Percentiles rank a stretch among this genome's conserved stretches.
These are phyloP conservation scores for Pholiota adiposa DNA, from an alignment of 1,284 basidiomycete species.

Conservation along the genomic window DNA sequence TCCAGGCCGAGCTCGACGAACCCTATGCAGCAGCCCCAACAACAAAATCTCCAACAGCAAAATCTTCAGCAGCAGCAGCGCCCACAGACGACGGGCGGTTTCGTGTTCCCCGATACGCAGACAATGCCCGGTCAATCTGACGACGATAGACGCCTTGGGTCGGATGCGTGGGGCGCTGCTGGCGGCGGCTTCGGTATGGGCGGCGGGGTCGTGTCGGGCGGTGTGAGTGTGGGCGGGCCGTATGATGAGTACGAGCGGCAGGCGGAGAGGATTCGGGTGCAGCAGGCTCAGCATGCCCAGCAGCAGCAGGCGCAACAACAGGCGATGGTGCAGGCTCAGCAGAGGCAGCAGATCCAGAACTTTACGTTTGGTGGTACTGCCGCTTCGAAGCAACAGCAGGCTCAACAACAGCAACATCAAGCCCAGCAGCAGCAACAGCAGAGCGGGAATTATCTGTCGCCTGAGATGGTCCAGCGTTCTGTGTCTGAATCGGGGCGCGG, in stretches of 20 bases:
- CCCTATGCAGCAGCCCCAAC: not conserved
- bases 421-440: conserved; percentile 9
- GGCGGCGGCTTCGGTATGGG: not conserved
- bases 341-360: conserved; percentile 23
- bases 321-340: conserved; percentile 5
- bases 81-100: conserved; percentile 49
- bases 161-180: conserved; percentile 1
- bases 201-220: not conserved
- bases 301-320: too few species aligned
- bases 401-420: conserved; percentile 9
- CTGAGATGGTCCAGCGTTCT: conserved; percentile 50
- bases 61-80: conserved; percentile 43
- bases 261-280: conserved; percentile 15
- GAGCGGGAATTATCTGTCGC: conserved; percentile 46
- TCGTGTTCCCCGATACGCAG: conserved; percentile 24
- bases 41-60: conserved; percentile 42
- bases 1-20: conserved; percentile 7
- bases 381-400: not conserved
- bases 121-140: conserved; percentile 7
- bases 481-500: conserved; percentile 54
- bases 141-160: not conserved
- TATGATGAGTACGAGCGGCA: conserved; percentile 6
- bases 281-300: conserved; percentile 24
- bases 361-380: conserved; percentile 33
- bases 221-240: not conserved